Evolutionary conservation across 169 alveolate species (phyloP).

Genomic region (Nephromyces sp.): DNA sequence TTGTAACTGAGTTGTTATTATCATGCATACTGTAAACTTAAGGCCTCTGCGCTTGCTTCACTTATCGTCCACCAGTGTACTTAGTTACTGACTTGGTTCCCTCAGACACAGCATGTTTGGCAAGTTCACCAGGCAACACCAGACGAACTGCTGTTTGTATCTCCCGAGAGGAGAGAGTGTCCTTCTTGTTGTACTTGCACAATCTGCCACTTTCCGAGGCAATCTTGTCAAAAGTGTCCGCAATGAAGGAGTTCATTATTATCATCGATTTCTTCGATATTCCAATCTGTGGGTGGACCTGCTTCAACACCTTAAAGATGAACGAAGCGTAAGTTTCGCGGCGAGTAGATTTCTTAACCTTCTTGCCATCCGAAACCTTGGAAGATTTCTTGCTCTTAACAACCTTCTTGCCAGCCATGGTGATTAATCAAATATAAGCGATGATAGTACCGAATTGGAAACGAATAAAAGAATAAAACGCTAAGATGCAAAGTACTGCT

Average conservation of each 20-base stretch:
- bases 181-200: slow-evolving; percentile 87
- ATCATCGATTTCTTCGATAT: slow-evolving; percentile 91
- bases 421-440: no score
- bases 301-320: slow-evolving; percentile 93
- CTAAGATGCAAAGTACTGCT: no score
- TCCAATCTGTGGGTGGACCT: slow-evolving; percentile 93
- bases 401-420: no score
- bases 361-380: slow-evolving; percentile 16
- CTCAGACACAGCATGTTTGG: slow-evolving; percentile 99
- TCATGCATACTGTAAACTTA: no score
- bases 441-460: no score
- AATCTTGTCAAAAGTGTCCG: slow-evolving; percentile 88
- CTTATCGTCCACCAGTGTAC: no score
- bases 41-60: no score
- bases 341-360: slow-evolving; percentile 20
- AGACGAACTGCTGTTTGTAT: slow-evolving; percentile 97
- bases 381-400: no score
- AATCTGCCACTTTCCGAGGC: slow-evolving; percentile 89
- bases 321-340: slow-evolving; percentile 48
- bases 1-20: no score
- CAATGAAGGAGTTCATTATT: slow-evolving; percentile 95
- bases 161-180: slow-evolving; percentile 90
- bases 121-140: slow-evolving; percentile 98
- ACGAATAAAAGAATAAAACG: no score
- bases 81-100: slow-evolving; percentile 99